phyloP scores from a whole-genome alignment of 2,329 filamentous ascomycete genomes.

The Botryotinia narcissicola region DNA sequence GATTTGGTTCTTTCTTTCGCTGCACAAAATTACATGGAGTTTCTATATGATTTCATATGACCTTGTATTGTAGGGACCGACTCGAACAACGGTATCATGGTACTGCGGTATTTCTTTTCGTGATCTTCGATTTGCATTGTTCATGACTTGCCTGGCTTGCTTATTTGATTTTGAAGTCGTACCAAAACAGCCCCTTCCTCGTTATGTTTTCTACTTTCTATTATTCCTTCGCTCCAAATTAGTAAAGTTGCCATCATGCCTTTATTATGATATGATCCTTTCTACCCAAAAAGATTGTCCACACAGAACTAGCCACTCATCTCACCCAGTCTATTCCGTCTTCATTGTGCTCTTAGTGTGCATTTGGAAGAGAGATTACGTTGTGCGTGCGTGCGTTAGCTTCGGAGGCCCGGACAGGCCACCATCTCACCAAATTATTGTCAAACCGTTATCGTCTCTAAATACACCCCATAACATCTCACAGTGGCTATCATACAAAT shows the following conservation, averaged over 20 bases:
- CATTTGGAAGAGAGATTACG: not conserved
- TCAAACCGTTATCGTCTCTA: conserved; percentile 16
- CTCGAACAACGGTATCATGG: not conserved
- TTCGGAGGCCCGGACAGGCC: not conserved
- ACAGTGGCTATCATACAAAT: not conserved
- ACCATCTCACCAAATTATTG: not conserved
- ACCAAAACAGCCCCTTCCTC: not conserved
- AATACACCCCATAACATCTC: not conserved
- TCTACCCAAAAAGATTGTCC: not conserved
- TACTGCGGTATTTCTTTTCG: not conserved
- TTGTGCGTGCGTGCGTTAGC: not conserved
- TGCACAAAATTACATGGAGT: not conserved
- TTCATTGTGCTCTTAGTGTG: not conserved
- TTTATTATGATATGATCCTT: not conserved
- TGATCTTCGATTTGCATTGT: not conserved
- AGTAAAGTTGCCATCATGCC: not conserved
- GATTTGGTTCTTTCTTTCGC: not conserved
- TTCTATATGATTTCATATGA: not conserved
- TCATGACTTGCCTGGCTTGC: not conserved
- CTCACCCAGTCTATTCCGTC: not conserved
- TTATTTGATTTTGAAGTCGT: not conserved
- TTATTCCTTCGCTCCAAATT: not conserved
- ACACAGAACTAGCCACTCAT: not conserved
- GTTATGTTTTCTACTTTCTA: not conserved
- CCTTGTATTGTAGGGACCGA: not conserved